Base-by-base conservation (phyloP, 78 protist species). In the Anaeramoeba flamelloides region DNA sequence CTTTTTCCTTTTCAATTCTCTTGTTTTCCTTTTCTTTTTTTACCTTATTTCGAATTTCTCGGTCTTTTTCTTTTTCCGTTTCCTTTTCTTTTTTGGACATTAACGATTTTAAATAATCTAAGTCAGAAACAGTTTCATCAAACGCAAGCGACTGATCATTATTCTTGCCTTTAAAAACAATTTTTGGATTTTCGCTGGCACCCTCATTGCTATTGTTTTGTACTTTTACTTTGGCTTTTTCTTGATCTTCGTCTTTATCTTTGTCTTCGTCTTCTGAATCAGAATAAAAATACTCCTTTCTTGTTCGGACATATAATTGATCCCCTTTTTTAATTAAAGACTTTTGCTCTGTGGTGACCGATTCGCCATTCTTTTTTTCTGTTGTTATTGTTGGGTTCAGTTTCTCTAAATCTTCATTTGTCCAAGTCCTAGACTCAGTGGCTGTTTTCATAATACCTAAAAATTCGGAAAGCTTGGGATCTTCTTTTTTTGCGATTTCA, bases 61-160 rank as follows among this genome's bases (percentile, higher is more conserved):
- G 8, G 2, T 17, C 76, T 1, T 38, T 81, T 17, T 41, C 82
- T 8, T 38, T 83, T 31, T 31, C 74, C 0, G n/a, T n/a, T n/a
- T 36, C 85, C n/a, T 41, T 77, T 0, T 64, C 85, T 30, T 69
- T 74, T 74, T 74, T 82, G 3, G 81, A 22, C 64, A 26, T 75
- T 8, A 1, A 39, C 81, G 76, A 3, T 39, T 26, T 74, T 3
- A 53, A 53, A 53, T 53, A 53, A 8, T 53, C 69, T 8, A 53
- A 53, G 17, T 53, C 69, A 53, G 69, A 53, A 53, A 53, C 69
- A 53, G 34, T 17, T 26, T 53, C 69, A 53, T 53, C 69, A 53
- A 53, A 53, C 69, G 69, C 69, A 53, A 53, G 8, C 8, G 34
- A 26, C n/a, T n/a, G n/a, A n/a, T n/a, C n/a, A n/a, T n/a, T n/a